phyloP scores from a whole-genome alignment of 768 basidiomycete genomes.

The Hebeloma cylindrosporum region DNA sequence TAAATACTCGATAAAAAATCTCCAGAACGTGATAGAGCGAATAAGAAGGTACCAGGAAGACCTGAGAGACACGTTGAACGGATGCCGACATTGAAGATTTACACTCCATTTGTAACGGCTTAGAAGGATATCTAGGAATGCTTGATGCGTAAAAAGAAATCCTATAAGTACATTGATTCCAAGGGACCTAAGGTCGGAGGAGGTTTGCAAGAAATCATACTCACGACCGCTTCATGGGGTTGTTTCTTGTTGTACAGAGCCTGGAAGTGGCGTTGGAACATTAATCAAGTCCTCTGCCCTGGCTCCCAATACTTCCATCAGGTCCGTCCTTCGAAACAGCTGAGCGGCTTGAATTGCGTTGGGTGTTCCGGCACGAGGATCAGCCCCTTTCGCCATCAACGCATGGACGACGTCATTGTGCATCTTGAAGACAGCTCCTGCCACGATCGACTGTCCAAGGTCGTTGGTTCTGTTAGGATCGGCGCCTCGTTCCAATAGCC shows the following conservation, averaged over 20 bases:
- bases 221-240: not conserved
- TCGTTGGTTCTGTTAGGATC: constrained; percentile 74
- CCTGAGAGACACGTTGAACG: too few relatives aligned
- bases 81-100: too few relatives aligned
- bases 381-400: constrained; percentile 55
- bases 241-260: not conserved
- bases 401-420: constrained; percentile 61
- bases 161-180: too few relatives aligned
- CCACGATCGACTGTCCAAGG: constrained; percentile 67
- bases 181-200: too few relatives aligned
- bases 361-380: constrained; percentile 65
- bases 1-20: too few relatives aligned
- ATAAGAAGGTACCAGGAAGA: too few relatives aligned
- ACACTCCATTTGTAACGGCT: too few relatives aligned
- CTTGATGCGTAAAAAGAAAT: too few relatives aligned
- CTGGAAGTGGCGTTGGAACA: constrained; percentile 32
- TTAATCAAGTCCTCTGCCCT: constrained; percentile 51
- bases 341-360: constrained; percentile 68
- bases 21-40: too few relatives aligned
- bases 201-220: too few relatives aligned
- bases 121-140: too few relatives aligned
- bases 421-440: constrained; percentile 78
- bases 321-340: constrained; percentile 61
- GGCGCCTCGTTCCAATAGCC: constrained; percentile 55
- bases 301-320: constrained; percentile 58